Base-by-base conservation (phyloP, 345 rosid species). In the Eucalyptus decipiens region DNA sequence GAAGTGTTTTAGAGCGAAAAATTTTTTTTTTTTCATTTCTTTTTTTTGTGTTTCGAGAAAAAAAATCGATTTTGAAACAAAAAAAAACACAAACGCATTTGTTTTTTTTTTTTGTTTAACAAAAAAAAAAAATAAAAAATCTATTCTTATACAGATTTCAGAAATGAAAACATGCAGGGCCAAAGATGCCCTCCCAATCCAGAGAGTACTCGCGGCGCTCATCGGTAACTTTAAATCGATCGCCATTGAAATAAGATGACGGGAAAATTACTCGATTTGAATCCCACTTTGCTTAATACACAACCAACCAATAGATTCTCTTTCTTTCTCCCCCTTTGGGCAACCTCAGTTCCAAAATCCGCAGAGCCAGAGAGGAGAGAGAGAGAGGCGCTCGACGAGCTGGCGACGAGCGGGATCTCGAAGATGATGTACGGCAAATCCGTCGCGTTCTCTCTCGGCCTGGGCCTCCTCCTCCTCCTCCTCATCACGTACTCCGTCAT, bases 401-500 rank as follows among this genome's bases (percentile, higher is more conserved):
- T 40, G 42, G 34, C 42, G 80, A 67, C 80, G 83, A 37, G 83
- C 24, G 83, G 83, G 47, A 76, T 76, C 83, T 76, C 45, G 45
- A 5, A 37, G 28, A 76, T 37, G 40, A 76, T 76, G 83, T 86
- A 42, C 11, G 47, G 52, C 8, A 94, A 94, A 90, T 88, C 93
- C 40, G 40, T 87, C 58, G 69, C 90, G 21, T 65, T 93, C 85
- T 91, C 93, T 15, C 80, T 92, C 58, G 34, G 89, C 19, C 93
- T 93, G 90, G 80, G 91, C 26, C 21, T 92, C 81, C 89, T 92
- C 85, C 89, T 92, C 85, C 89, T 95, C 87, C 93, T 96, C 43
- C 88, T 92, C 42, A 67, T 95, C 90, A 86, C 95, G 11, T 96
- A 91, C 93, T 91, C 94, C 45, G 72, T 93, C 92, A 91, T 89